phyloP scores from a whole-genome alignment of 2,329 filamentous ascomycete species.

The Pseudogymnoascus sp. region DNA sequence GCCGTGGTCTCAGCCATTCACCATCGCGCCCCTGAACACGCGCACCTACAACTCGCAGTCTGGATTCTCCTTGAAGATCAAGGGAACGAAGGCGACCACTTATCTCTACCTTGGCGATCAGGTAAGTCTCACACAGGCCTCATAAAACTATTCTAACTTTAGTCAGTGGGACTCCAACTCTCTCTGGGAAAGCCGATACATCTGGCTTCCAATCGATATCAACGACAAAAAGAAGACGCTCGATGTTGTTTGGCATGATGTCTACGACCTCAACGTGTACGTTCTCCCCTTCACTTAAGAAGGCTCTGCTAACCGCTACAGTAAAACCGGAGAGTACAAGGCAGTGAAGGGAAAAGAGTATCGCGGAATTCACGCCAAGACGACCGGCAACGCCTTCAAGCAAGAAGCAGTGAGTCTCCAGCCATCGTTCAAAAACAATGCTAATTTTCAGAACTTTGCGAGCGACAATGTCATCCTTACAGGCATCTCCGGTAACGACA shows the following conservation, averaged over 20 bases:
- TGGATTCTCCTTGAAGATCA: constrained; percentile 39
- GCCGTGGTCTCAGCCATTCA: constrained; percentile 47
- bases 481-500: constrained; percentile 46
- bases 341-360: constrained; percentile 41
- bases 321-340: constrained; percentile 35
- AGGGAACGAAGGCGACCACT: constrained; percentile 39
- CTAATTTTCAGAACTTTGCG: constrained; percentile 33
- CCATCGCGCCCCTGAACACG: constrained; percentile 42
- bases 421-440: neutral
- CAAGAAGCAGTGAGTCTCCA: constrained; percentile 45
- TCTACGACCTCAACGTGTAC: constrained; percentile 45
- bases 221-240: constrained; percentile 43
- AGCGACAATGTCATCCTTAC: constrained; percentile 39
- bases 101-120: constrained; percentile 32
- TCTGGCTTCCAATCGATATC: constrained; percentile 46
- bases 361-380: constrained; percentile 36
- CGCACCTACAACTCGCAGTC: constrained; percentile 46
- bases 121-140: neutral
- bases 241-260: constrained; percentile 42
- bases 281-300: neutral
- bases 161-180: constrained; percentile 43
- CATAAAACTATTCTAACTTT: neutral
- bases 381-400: constrained; percentile 39
- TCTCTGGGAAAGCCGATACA: constrained; percentile 48
- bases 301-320: constrained; percentile 8